Percentiles rank a stretch among this genome's conserved stretches.
Evolutionary conservation across 257 asterid species (phyloP).

Genomic region (Nicotiana tabacum): DNA sequence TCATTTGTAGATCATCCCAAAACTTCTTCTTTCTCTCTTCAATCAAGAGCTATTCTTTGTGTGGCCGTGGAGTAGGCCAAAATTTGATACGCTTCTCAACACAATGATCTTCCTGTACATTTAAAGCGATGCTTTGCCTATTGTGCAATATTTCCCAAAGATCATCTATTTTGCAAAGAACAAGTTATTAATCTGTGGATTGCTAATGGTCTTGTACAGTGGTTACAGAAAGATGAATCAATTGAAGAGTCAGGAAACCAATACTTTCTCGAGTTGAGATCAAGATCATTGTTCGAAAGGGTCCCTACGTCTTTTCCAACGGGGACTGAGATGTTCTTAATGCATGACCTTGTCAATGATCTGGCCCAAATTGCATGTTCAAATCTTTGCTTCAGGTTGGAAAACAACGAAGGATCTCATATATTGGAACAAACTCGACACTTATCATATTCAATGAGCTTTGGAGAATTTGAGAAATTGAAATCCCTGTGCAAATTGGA

Average conservation of each 20-base stretch:
- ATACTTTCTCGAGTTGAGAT: not conserved
- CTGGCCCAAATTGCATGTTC: conserved; percentile 3
- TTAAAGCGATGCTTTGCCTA: conserved; percentile 4
- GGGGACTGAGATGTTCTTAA: not conserved
- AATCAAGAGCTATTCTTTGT: no score
- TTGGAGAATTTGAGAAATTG: not conserved
- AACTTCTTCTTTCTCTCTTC: no score
- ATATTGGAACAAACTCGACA: not conserved
- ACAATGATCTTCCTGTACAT: not conserved
- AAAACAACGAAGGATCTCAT: not conserved
- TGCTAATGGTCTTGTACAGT: not conserved
- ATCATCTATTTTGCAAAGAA: not conserved
- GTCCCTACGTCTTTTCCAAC: not conserved
- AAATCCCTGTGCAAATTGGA: not conserved
- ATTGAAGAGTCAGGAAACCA: not conserved
- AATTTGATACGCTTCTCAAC: no score
- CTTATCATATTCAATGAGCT: not conserved
- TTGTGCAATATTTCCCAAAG: conserved; percentile 18
- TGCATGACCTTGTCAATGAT: conserved; percentile 17
- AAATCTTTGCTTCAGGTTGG: conserved; percentile 1
- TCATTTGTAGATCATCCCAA: no score
- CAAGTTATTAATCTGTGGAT: not conserved
- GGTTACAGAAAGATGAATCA: no score
- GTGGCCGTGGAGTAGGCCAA: no score
- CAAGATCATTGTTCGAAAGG: not conserved